Conservation (phyloP, 2,329 filamentous ascomycete genomes). For the Monilinia aucupariae region DNA sequence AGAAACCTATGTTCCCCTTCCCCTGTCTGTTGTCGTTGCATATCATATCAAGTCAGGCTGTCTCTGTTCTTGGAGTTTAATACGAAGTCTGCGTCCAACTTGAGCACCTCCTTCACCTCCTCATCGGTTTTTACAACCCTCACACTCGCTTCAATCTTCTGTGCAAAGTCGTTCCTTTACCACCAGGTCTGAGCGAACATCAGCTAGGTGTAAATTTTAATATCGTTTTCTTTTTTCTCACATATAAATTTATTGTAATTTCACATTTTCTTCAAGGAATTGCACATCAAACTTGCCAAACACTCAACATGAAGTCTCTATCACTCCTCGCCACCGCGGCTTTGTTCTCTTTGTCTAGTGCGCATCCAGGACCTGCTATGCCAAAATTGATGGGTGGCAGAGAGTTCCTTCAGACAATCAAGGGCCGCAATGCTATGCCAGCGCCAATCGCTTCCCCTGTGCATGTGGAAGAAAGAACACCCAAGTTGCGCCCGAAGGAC, state of each 20-base stretch:
- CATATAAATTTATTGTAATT: not conserved
- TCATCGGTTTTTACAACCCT: constrained; percentile 1
- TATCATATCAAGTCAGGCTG: constrained; percentile 4
- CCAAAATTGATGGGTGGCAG: constrained; percentile 29
- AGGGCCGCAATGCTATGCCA: constrained; percentile 22
- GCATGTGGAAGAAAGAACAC: constrained; percentile 14
- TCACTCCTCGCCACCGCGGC: constrained; percentile 17
- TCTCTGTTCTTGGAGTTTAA: constrained; percentile 1
- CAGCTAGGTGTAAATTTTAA: not conserved
- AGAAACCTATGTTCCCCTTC: not conserved
- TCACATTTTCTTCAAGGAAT: not conserved
- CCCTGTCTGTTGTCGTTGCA: not conserved
- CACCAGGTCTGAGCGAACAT: not conserved
- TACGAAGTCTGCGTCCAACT: not conserved
- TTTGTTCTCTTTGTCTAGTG: constrained; percentile 21
- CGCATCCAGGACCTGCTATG: constrained; percentile 23
- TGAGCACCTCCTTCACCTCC: not conserved
- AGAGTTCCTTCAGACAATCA: constrained; percentile 29
- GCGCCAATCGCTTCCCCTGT: constrained; percentile 10
- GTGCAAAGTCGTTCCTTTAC: constrained; percentile 1
- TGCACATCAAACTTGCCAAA: not conserved
- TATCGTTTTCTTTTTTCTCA: not conserved
- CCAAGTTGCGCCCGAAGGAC: constrained; percentile 18
- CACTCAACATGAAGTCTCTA: constrained; percentile 23
- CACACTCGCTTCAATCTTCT: constrained; percentile 9